phyloP scores from a whole-genome alignment of 305 asterid species.

The Rubia balearica region DNA sequence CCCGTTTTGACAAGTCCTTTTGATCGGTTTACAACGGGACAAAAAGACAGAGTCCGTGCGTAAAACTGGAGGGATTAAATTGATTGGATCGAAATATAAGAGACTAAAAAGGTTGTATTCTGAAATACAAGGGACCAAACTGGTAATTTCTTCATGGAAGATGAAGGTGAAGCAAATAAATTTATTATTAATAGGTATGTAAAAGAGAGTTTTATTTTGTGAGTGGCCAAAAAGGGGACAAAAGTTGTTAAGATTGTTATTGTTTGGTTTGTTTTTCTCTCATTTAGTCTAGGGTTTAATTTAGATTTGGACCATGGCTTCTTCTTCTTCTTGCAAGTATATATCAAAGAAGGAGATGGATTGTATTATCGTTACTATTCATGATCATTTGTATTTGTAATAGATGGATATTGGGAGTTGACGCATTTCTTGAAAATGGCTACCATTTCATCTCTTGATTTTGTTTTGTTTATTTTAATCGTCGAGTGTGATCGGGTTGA shows the following conservation, averaged over 20 bases:
- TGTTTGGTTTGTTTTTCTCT: conserved; percentile 16
- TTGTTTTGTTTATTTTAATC: too few species aligned
- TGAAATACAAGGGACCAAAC: neutral
- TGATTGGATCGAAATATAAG: neutral
- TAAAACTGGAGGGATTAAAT: neutral
- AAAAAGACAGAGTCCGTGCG: too few species aligned
- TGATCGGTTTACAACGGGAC: neutral
- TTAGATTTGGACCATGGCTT: neutral
- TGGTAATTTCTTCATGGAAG: neutral
- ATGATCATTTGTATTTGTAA: too few species aligned
- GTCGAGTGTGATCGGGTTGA: too few species aligned
- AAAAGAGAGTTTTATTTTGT: conserved; percentile 3
- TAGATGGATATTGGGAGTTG: neutral
- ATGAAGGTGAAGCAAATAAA: neutral
- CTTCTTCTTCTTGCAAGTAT: neutral
- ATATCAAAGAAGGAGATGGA: neutral
- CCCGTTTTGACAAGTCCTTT: neutral
- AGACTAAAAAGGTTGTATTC: neutral
- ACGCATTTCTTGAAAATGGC: too few species aligned
- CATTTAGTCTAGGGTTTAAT: neutral
- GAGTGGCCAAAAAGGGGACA: neutral
- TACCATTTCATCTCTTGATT: too few species aligned
- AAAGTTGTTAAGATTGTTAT: conserved; percentile 4
- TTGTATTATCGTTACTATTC: too few species aligned
- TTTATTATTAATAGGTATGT: neutral